A percentile compares a stretch with the other conserved stretches of the same genome.
Evolutionary conservation across 75 land plant genomes (phyloP).

Genomic region (Pinus tabuliformis): DNA sequence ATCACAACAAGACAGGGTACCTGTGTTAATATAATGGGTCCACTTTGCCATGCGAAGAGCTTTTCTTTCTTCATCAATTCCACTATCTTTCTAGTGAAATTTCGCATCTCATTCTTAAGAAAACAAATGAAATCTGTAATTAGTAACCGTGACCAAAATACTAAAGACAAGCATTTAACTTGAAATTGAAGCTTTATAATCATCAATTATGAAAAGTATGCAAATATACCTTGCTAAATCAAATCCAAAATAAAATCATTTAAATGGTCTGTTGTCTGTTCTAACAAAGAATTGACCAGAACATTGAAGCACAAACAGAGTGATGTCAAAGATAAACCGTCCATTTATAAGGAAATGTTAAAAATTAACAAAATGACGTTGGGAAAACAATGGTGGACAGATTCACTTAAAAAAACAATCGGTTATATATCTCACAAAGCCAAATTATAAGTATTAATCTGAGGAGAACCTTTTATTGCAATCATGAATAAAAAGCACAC

Average conservation of each 20-base stretch:
- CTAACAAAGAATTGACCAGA: slow-evolving; percentile 20
- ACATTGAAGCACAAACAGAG: no score
- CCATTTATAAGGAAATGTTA: no score
- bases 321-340: no score
- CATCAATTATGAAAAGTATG: neutral
- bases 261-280: slow-evolving; percentile 68
- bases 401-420: no score
- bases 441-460: no score
- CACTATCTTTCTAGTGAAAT: slow-evolving; percentile 59
- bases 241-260: slow-evolving; percentile 21
- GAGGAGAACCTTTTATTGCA: no score
- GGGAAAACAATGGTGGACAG: no score
- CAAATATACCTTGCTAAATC: neutral
- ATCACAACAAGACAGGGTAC: slow-evolving; percentile 12
- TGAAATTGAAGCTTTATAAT: neutral
- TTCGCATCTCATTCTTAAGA: slow-evolving; percentile 66
- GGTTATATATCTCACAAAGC: no score
- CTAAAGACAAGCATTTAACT: neutral
- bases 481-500: no score
- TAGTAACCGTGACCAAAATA: neutral
- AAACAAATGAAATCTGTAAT: neutral
- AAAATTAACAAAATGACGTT: no score
- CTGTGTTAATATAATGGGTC: slow-evolving; percentile 79
- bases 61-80: slow-evolving; percentile 49
- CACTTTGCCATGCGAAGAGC: slow-evolving; percentile 72